Conservation (phyloP, 805 yeast species). For the Candida orba region DNA sequence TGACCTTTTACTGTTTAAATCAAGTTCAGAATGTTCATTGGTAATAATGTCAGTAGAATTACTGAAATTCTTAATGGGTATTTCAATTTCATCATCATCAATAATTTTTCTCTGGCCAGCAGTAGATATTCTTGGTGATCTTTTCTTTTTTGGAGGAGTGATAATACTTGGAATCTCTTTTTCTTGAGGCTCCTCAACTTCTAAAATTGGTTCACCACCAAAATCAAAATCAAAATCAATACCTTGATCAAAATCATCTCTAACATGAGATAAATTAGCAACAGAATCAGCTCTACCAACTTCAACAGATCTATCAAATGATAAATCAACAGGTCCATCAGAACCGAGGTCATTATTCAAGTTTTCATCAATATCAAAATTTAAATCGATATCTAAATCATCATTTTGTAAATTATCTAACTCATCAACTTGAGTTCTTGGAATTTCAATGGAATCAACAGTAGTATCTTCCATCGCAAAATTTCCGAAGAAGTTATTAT, state of each 20-base stretch:
- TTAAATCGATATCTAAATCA: slow-evolving; percentile 51
- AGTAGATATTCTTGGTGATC: slow-evolving; percentile 8
- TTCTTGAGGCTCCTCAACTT: slow-evolving; percentile 14
- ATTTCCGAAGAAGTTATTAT: slow-evolving; percentile 12
- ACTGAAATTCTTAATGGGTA: slow-evolving; percentile 17
- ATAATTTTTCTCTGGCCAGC: slow-evolving; percentile 17
- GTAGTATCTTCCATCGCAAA: slow-evolving; percentile 10
- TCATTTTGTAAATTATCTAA: slow-evolving; percentile 26
- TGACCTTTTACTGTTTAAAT: slow-evolving; percentile 15
- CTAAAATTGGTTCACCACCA: slow-evolving; percentile 9
- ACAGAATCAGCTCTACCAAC: slow-evolving; percentile 37
- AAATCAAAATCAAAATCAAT: slow-evolving; percentile 5
- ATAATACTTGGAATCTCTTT: background rate
- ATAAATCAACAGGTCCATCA: slow-evolving; percentile 23
- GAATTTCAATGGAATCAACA: slow-evolving; percentile 62
- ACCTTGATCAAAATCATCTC: slow-evolving; percentile 4
- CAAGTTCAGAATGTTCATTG: slow-evolving; percentile 1
- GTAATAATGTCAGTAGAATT: slow-evolving; percentile 10
- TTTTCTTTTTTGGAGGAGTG: slow-evolving; percentile 5
- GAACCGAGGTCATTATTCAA: slow-evolving; percentile 21
- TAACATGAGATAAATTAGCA: slow-evolving; percentile 13
- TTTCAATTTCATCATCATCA: slow-evolving; percentile 20
- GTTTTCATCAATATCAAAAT: slow-evolving; percentile 32
- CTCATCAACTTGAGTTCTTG: slow-evolving; percentile 39
- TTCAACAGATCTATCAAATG: slow-evolving; percentile 39